Evolutionary conservation across 257 asterid species (phyloP), one percentile per base, ranked within the genome.

Genomic region (Handroanthus guayacan): DNA sequence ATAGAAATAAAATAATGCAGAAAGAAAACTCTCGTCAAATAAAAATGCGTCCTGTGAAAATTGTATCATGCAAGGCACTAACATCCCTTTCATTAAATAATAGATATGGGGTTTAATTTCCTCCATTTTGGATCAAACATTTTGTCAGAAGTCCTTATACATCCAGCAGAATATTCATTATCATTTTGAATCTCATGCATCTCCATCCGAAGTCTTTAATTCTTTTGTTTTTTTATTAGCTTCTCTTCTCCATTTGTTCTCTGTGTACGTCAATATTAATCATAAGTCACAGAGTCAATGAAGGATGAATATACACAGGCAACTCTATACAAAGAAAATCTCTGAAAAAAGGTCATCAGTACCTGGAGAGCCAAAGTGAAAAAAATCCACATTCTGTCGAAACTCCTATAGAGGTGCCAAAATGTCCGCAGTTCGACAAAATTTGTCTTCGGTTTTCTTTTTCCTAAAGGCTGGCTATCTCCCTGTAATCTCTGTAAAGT

Each of bases 361-460:
- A 95, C 99, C 98, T 95, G 99, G 69, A 95, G 91, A 69, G 95
- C 91, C 88, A 95, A 84, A 80, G 86, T 90, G 65, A 90, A 93
- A 79, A 95, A 93, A 67, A 89, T 91, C 98, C 99, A 95, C 91
- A 95, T 76, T 80, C 99, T 87, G 83, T 95, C 99, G 57, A 95
- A 95, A 84, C 96, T 91, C 80, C 98, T 87, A 77, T 87, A 95
- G 70, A 95, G 89, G 78, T 95, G 99, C 98, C 87, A 95, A 89
- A 92, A 95, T 20, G 98, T 95, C 45, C 99, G 98, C 71, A 93
- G 80, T 85, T 95, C 99, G 45, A 91, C 99, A 86, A 93, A 95
- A 84, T 95, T 95, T 67, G 96, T 83, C 90, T 95, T 95, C 20
- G 98, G 97, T 83, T 95, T 95, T 71, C 91, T 86, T 67, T 84